Evolutionary conservation across 2,329 filamentous ascomycete genomes (phyloP).

Genomic region (Onygena corvina): DNA sequence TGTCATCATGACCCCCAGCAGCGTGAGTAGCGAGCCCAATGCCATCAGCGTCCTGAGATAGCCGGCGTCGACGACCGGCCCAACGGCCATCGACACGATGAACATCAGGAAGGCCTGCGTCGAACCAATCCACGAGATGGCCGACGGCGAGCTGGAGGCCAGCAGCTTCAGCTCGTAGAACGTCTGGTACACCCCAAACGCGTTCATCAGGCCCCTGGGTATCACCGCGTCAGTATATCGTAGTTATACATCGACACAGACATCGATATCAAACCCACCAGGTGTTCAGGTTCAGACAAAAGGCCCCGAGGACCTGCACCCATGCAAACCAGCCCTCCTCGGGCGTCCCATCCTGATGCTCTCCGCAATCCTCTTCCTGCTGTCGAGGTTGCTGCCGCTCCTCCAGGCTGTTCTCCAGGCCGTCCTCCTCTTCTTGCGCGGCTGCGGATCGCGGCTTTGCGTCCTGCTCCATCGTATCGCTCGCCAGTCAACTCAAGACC

Average conservation of each 20-base stretch:
- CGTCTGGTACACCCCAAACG: slow-evolving; percentile 42
- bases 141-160: slow-evolving; percentile 29
- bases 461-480: background rate
- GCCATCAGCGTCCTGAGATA: slow-evolving; percentile 36
- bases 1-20: slow-evolving; percentile 44
- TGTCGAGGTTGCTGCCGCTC: too few relatives aligned
- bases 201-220: slow-evolving; percentile 39
- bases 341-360: too few relatives aligned
- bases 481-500: too few relatives aligned
- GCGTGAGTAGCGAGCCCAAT: slow-evolving; percentile 35
- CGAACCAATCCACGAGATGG: slow-evolving; percentile 44
- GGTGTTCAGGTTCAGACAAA: background rate
- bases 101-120: slow-evolving; percentile 43
- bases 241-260: too few relatives aligned
- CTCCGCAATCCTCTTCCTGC: too few relatives aligned
- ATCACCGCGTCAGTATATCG: too few relatives aligned
- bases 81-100: slow-evolving; percentile 39
- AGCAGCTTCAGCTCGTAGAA: slow-evolving; percentile 39
- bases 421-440: background rate
- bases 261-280: background rate
- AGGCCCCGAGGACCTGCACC: background rate
- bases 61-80: slow-evolving; percentile 43
- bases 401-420: too few relatives aligned
- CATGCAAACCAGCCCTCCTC: background rate
- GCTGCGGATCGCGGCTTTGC: background rate